phyloP scores from a whole-genome alignment of 805 yeast species.

The Candida ortonii region DNA sequence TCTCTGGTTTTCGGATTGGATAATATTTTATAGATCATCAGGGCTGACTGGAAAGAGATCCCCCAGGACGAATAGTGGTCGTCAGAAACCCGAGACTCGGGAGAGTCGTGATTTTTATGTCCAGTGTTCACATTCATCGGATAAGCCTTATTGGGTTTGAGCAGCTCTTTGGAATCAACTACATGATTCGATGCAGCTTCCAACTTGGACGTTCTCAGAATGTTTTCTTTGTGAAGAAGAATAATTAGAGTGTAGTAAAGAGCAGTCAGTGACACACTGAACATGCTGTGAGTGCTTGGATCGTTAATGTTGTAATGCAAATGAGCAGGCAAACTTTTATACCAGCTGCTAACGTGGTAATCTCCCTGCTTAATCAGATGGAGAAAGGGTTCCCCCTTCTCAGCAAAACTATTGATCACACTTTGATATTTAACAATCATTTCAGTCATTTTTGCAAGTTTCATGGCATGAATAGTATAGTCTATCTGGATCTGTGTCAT shows the following conservation, averaged over 20 bases:
- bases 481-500: conserved; percentile 38
- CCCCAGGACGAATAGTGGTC: conserved; percentile 70
- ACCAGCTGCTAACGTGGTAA: conserved; percentile 72
- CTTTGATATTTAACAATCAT: conserved; percentile 61
- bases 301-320: conserved; percentile 55
- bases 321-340: conserved; percentile 57
- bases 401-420: conserved; percentile 25
- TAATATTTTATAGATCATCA: conserved; percentile 65
- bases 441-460: conserved; percentile 67
- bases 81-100: conserved; percentile 34
- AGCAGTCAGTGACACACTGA: conserved; percentile 57
- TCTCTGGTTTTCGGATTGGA: conserved; percentile 41
- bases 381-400: conserved; percentile 48
- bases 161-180: conserved; percentile 35
- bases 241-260: conserved; percentile 69
- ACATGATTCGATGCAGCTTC: no score
- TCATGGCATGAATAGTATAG: conserved; percentile 59
- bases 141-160: conserved; percentile 43
- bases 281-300: conserved; percentile 35
- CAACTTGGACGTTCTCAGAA: conserved; percentile 38
- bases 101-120: no score
- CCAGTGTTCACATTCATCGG: no score
- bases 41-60: conserved; percentile 76
- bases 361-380: conserved; percentile 68
- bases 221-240: conserved; percentile 63